phyloP scores from a whole-genome alignment of 1,284 basidiomycete genomes.

The Pisolithus thermaeus region DNA sequence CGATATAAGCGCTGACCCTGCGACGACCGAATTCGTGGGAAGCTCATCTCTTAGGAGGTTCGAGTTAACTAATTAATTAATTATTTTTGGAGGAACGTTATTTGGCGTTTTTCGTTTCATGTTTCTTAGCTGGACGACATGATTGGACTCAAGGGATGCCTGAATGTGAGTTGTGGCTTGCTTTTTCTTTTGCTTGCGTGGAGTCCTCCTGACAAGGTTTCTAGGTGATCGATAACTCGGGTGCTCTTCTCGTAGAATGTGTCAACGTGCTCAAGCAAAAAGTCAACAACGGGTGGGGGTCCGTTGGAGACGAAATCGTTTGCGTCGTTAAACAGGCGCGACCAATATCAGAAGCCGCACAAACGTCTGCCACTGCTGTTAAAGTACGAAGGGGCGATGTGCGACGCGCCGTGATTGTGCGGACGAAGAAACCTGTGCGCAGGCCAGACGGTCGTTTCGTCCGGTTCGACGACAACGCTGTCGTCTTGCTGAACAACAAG shows the following conservation, averaged over 20 bases:
- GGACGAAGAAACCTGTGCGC: constrained; percentile 78
- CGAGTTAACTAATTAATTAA: not conserved
- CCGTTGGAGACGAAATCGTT: constrained; percentile 92
- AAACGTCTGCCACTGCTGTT: constrained; percentile 59
- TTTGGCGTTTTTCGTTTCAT: not conserved
- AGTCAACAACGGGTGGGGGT: constrained; percentile 81
- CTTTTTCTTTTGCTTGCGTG: not conserved
- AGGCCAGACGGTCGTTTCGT: constrained; percentile 85
- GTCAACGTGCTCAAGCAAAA: constrained; percentile 97
- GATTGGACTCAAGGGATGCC: constrained; percentile 90
- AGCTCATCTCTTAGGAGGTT: not conserved
- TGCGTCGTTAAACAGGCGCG: constrained; percentile 93
- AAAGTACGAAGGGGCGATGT: constrained; percentile 94
- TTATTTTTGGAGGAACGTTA: not conserved
- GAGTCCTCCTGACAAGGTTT: not conserved
- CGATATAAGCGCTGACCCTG: not conserved
- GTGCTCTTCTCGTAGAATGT: constrained; percentile 91
- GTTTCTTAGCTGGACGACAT: constrained; percentile 35
- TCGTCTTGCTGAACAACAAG: constrained; percentile 94
- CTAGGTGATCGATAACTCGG: constrained; percentile 98
- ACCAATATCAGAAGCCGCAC: constrained; percentile 63
- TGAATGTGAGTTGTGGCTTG: constrained; percentile 57
- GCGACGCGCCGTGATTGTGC: constrained; percentile 90
- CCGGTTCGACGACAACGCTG: constrained; percentile 98
- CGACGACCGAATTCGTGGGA: constrained; percentile 7